These are phyloP conservation scores for Balamuthia mandrillaris DNA, from an alignment of 208 protist species.

Conservation along the genomic window DNA sequence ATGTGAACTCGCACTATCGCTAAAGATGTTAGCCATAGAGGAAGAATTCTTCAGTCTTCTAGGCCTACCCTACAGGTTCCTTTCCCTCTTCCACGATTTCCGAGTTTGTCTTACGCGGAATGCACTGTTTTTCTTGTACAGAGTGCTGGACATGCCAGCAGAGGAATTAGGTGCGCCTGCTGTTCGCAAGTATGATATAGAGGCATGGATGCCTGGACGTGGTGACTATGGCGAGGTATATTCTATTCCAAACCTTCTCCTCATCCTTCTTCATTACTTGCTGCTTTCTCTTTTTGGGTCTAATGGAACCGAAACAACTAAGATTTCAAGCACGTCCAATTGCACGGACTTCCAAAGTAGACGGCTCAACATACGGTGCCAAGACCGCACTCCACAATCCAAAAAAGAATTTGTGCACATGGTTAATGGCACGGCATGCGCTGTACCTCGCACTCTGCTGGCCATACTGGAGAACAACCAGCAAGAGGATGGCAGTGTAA, in stretches of 20 bases:
- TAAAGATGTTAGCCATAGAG: conserved; percentile 64
- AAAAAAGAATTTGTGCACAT: conserved; percentile 63
- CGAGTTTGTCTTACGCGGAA: neutral
- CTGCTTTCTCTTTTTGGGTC: neutral
- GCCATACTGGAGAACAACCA: conserved; percentile 78
- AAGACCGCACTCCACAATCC: too few relatives aligned
- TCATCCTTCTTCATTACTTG: conserved; percentile 4
- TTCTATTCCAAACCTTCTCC: neutral
- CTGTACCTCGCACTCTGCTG: conserved; percentile 73
- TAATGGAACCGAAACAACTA: too few relatives aligned
- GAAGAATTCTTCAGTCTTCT: conserved; percentile 60
- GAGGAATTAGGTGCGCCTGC: conserved; percentile 71
- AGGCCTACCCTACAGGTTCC: conserved; percentile 41
- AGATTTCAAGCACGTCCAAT: conserved; percentile 73
- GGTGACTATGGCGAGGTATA: conserved; percentile 65
- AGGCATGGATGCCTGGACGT: conserved; percentile 77
- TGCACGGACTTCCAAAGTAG: conserved; percentile 78
- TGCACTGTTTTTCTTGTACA: conserved; percentile 2
- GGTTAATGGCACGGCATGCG: conserved; percentile 74
- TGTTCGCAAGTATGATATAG: conserved; percentile 77
- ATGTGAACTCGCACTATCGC: too few relatives aligned
- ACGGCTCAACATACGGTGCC: conserved; percentile 67
- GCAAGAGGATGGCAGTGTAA: conserved; percentile 60
- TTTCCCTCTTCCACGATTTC: neutral
- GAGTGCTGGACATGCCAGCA: conserved; percentile 74